Evolutionary conservation across 345 rosid species (phyloP).

Genomic region (Eucalyptus sideroxylon): DNA sequence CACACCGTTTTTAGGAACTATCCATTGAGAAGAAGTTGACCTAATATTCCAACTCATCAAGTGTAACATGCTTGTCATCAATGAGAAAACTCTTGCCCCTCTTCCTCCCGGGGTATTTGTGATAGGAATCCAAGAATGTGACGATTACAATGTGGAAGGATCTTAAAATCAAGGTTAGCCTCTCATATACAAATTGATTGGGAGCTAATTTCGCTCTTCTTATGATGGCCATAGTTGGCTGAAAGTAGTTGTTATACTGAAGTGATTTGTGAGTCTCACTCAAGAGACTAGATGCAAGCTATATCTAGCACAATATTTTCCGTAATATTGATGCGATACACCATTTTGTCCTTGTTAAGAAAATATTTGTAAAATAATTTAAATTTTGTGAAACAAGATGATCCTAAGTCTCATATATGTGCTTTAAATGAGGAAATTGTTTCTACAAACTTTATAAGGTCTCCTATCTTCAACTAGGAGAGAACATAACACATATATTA

Average conservation of each 20-base stretch:
- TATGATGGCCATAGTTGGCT: not conserved
- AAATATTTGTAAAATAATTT: not conserved
- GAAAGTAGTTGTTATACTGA: not conserved
- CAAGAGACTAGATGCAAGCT: not conserved
- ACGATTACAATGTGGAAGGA: too few relatives aligned
- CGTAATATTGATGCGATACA: accelerated
- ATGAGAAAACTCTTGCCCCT: too few relatives aligned
- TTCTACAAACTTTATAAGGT: not conserved
- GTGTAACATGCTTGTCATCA: not conserved
- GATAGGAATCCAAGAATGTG: accelerated
- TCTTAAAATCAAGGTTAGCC: too few relatives aligned
- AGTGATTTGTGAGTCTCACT: not conserved
- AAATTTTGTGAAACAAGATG: not conserved
- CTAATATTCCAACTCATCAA: not conserved
- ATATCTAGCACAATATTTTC: not conserved
- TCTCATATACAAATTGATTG: too few relatives aligned
- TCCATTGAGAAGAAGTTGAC: not conserved
- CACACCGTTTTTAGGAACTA: not conserved
- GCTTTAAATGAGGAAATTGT: not conserved
- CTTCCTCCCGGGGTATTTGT: not conserved
- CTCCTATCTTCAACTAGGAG: not conserved
- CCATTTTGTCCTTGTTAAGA: not conserved
- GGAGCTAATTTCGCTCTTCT: not conserved
- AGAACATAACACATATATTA: not conserved
- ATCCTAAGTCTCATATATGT: not conserved